Percentiles rank a stretch among this genome's conserved stretches.
Conservation (phyloP, 495 filamentous ascomycete species). For the Astrothelium macrocarpum region DNA sequence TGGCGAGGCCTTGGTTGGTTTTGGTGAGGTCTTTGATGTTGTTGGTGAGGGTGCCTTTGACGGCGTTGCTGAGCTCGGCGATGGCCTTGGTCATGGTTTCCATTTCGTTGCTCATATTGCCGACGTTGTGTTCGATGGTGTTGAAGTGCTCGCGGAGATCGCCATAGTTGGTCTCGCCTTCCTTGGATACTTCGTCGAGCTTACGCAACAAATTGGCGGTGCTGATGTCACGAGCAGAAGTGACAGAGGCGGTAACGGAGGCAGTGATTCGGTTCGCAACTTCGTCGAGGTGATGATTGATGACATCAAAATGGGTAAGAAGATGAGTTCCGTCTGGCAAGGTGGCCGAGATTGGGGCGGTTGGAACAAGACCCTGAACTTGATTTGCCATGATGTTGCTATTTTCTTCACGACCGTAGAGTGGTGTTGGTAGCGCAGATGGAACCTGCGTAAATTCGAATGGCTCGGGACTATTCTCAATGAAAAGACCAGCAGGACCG, state of each 20-base stretch:
- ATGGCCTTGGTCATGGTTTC: not conserved
- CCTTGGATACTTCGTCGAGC: slow-evolving; percentile 11
- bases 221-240: not conserved
- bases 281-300: slow-evolving; percentile 21
- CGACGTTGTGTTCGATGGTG: slow-evolving; percentile 10
- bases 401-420: slow-evolving; percentile 10
- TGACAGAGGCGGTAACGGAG: not conserved
- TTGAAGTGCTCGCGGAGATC: slow-evolving; percentile 16
- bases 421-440: slow-evolving; percentile 21
- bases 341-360: not conserved
- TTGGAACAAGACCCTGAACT: not conserved
- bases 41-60: not conserved
- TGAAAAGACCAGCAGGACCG: not conserved
- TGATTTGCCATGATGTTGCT: not conserved
- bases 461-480: not conserved
- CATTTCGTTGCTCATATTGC: slow-evolving; percentile 7
- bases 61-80: not conserved
- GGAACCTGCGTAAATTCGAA: slow-evolving; percentile 9
- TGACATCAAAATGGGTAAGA: slow-evolving; percentile 20
- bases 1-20: not conserved
- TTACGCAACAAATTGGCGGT: not conserved
- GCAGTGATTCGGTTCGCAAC: not conserved
- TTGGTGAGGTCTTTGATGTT: not conserved
- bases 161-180: slow-evolving; percentile 11
- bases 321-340: slow-evolving; percentile 10